Evolutionary conservation across 2,329 filamentous ascomycete species (phyloP), one percentile per base, ranked within the genome.

Genomic region (Claviceps quebecensis): DNA sequence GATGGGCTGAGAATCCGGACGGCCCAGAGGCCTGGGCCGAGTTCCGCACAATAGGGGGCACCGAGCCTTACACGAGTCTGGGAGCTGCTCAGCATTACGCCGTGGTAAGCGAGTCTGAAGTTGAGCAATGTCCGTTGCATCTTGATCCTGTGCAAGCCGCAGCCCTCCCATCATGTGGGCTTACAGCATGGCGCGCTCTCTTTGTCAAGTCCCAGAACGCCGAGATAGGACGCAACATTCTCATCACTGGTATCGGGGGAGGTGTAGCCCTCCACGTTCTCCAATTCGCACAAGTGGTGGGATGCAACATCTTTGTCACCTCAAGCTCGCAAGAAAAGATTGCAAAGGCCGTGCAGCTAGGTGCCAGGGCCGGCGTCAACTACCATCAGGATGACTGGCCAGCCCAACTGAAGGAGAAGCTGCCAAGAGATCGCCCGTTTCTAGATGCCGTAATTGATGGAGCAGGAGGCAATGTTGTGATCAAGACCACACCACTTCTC

Each of bases 181-280:
- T 96, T 53, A 97, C 91, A 1, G 91, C 79, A 7, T 97, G 88
- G 88, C 75, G 91, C 45, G 91, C 90, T 0, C 71, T 94, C 44
- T 78, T 91, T 48, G 84, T 78, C 6, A 97, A 97, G 73, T 78
- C 75, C 4, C 37, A 36, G 6, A 80, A 83, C 56, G 77, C 77
- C 9, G 69, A 71, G 53, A 67, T 69, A 0, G 87, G 87, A 3
- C 71, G 78, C 55, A 94, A 94, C 62, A 74, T 97, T 4, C 71
- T 97, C 36, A 70, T 97, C 43, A 96, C 91, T 3, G 91, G 91
- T 0, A 94, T 97, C 65, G 91, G 91, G 37, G 91, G 91, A 39
- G 91, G 91, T 44, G 91, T 96, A 1, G 91, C 91, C 37, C 70
- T 96, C 51, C 83, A 87, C 71, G 84, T 78, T 6, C 70, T 96